A percentile compares a stretch with the other conserved stretches of the same genome.
Evolutionary conservation across 1,284 basidiomycete genomes (phyloP).

Genomic region (Sanghuangporus weigelae): DNA sequence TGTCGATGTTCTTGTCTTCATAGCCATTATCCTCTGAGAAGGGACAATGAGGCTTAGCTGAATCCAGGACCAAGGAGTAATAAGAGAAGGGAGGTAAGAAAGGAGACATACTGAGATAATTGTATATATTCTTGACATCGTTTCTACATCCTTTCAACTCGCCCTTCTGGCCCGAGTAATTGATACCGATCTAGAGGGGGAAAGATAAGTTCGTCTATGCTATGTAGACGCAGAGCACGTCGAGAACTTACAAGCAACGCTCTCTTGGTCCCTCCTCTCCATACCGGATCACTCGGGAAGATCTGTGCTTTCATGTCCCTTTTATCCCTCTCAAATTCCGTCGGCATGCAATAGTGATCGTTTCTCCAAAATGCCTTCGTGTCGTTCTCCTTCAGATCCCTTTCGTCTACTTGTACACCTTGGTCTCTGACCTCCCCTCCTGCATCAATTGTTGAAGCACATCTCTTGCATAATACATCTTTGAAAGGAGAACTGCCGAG

Average conservation of each 20-base stretch:
- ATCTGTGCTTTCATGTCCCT: not conserved
- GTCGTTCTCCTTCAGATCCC: not conserved
- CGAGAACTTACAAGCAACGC: slow-evolving; percentile 60
- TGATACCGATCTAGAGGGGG: slow-evolving; percentile 65
- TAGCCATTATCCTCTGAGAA: slow-evolving; percentile 61
- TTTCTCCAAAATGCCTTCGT: not conserved
- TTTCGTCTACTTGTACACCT: not conserved
- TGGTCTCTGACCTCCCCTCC: not conserved
- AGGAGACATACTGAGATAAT: slow-evolving; percentile 59
- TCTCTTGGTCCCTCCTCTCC: slow-evolving; percentile 50
- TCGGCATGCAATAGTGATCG: not conserved
- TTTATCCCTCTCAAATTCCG: not conserved
- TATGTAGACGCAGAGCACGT: not conserved
- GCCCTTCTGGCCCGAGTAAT: slow-evolving; percentile 64
- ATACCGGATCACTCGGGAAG: not conserved
- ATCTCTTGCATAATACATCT: not conserved
- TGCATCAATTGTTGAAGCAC: not conserved
- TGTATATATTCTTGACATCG: slow-evolving; percentile 73
- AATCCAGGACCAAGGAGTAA: not conserved
- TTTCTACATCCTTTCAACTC: slow-evolving; percentile 84
- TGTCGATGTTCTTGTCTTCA: slow-evolving; percentile 77
- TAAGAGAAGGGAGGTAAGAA: not conserved
- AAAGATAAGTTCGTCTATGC: not conserved
- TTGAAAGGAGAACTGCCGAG: not conserved
- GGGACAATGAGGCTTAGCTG: not conserved